These are phyloP conservation scores for Pestalotiopsis sp. DNA, from an alignment of 2,329 filamentous ascomycete genomes.

Conservation along the genomic window DNA sequence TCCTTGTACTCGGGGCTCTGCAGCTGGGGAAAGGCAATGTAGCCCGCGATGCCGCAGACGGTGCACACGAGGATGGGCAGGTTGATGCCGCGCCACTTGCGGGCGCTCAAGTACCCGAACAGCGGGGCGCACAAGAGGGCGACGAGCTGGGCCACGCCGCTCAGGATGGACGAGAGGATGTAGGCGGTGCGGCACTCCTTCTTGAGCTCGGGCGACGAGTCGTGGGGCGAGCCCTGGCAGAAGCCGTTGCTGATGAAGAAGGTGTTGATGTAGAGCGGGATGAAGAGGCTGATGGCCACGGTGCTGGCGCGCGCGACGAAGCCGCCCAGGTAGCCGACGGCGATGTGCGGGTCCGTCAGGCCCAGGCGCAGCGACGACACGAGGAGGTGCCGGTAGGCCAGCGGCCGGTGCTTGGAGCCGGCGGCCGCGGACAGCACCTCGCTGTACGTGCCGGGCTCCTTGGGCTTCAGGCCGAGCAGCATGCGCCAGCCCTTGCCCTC, in stretches of 20 bases:
- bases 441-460: slow-evolving; percentile 17
- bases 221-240: slow-evolving; percentile 69
- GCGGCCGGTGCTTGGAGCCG: slow-evolving; percentile 27
- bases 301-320: slow-evolving; percentile 95
- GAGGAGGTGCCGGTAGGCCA: slow-evolving; percentile 64
- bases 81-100: slow-evolving; percentile 67
- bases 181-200: slow-evolving; percentile 85
- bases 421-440: background rate
- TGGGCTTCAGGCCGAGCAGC: slow-evolving; percentile 46
- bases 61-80: slow-evolving; percentile 75
- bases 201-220: slow-evolving; percentile 75
- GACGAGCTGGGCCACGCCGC: slow-evolving; percentile 84
- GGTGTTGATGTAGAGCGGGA: slow-evolving; percentile 89
- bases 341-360: slow-evolving; percentile 75
- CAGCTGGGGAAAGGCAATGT: slow-evolving; percentile 75
- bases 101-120: slow-evolving; percentile 80
- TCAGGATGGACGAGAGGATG: slow-evolving; percentile 82
- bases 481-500: slow-evolving; percentile 73
- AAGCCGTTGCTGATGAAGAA: slow-evolving; percentile 83
- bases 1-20: slow-evolving; percentile 74
- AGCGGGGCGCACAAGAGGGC: slow-evolving; percentile 83
- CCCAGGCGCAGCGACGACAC: slow-evolving; percentile 69
- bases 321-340: slow-evolving; percentile 86
- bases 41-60: slow-evolving; percentile 75
- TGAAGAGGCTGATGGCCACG: slow-evolving; percentile 92